Evolutionary conservation across 306 rosid genomes (phyloP).

Genomic region (Trifolium subterraneum): DNA sequence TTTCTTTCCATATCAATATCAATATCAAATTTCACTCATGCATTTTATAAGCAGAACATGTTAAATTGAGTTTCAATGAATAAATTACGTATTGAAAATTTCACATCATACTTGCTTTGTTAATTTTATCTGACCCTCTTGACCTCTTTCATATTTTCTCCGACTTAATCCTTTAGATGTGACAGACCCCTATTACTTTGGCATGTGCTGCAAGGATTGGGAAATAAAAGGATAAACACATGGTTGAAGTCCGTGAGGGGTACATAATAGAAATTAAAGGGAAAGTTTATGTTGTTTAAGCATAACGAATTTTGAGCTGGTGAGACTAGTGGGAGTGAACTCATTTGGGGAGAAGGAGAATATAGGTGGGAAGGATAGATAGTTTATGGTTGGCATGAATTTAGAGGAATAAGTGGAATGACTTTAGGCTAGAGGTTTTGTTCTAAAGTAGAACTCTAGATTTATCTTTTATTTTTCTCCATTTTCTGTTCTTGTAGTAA

Average conservation of each 20-base stretch:
- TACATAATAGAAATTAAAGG: not conserved
- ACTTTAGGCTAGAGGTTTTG: constrained; percentile 30
- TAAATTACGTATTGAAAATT: constrained; percentile 7
- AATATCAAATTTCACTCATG: constrained; percentile 5
- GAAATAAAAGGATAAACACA: constrained; percentile 11
- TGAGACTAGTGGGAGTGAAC: not conserved
- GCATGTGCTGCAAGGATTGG: constrained; percentile 17
- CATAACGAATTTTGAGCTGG: not conserved
- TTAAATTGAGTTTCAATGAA: constrained; percentile 1
- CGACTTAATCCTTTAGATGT: not conserved
- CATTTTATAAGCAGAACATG: constrained; percentile 26
- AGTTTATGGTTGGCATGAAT: constrained; percentile 4
- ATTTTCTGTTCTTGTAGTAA: constrained; percentile 4
- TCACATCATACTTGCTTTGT: constrained; percentile 14
- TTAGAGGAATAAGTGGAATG: constrained; percentile 24
- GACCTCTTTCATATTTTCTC: not conserved
- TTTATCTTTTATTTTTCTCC: constrained; percentile 2
- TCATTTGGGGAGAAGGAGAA: constrained; percentile 7
- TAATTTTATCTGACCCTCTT: constrained; percentile 22
- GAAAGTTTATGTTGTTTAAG: not conserved
- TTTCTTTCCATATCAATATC: constrained; percentile 11
- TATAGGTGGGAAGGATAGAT: constrained; percentile 2
- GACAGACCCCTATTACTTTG: not conserved
- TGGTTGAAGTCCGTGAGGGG: not conserved
- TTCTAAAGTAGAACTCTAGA: not conserved